Evolutionary conservation across 2,329 filamentous ascomycete species (phyloP), one percentile per base, ranked within the genome.

Genomic region (Fusarium illudens): DNA sequence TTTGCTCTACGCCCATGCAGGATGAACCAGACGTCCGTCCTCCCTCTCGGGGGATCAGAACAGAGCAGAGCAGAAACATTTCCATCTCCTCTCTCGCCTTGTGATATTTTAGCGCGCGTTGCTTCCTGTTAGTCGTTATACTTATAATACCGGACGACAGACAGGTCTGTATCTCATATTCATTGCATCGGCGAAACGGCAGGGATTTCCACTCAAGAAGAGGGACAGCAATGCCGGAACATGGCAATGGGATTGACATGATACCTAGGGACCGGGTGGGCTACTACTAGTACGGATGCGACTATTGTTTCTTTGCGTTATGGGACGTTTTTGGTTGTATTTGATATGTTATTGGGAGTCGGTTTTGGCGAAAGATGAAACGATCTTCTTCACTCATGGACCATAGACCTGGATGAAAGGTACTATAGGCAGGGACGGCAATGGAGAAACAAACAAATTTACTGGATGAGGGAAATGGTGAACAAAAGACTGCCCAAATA

Each of bases 151-250:
- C 59, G 49, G 30, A 62, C 57, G 67, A 51, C 67, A 63, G 62
- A 62, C 70, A 65, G 60, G 64, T 71, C 64, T 71, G 54, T 71
- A 60, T 63, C 58, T 58, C 53, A 44, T 59, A 70, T 57, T 70
- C 67, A 74, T 72, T 60, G 70, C 67, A 74, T 52, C 62, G 68
- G 72, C 72, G 72, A 71, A 74, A 62, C 52, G 66, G 66, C 55
- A 57, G 67, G 61, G 54, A 33, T 42, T 42, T 65, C 65, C 42
- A 64, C 36, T 46, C 53, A 62, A 52, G 64, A 61, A 63, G 58
- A 64, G 33, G 59, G 49, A 60, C 25, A 53, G 59, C 60, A 48
- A 62, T 44, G 37, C 53, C 49, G 25, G 46, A 44, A 22, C 53
- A 39, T 50, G 37, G 55, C 56, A 56, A 34, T 64, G 56, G 48